A percentile compares a stretch with the other conserved stretches of the same genome.
Evolutionary conservation across 345 rosid genomes (phyloP).

Genomic region (Ceriops zippeliana): DNA sequence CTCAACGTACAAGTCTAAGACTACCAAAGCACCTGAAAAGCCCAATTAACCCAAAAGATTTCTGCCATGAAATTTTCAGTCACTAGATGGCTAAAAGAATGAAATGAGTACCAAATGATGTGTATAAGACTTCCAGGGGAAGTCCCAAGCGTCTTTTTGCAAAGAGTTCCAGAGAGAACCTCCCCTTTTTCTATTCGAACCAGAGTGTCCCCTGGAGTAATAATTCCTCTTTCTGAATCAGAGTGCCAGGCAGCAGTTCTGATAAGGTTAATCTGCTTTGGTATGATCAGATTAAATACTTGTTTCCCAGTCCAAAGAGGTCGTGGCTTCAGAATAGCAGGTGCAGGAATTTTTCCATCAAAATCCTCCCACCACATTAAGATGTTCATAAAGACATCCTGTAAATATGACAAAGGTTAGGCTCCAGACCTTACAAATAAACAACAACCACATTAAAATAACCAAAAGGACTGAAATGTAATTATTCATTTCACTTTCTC

Average conservation of each 20-base stretch:
- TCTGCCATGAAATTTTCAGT: background rate
- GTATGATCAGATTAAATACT: conserved; percentile 94
- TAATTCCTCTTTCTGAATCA: conserved; percentile 69
- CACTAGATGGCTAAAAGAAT: background rate
- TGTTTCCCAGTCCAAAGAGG: conserved; percentile 99
- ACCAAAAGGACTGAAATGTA: background rate
- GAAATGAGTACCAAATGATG: conserved; percentile 70
- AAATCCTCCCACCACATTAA: conserved; percentile 99
- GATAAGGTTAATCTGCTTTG: conserved; percentile 90
- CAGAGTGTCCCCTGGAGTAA: conserved; percentile 90
- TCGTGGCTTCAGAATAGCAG: conserved; percentile 86
- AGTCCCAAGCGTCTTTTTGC: conserved; percentile 95
- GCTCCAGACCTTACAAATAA: background rate
- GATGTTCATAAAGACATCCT: conserved; percentile 97
- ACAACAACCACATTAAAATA: background rate
- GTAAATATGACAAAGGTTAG: conserved; percentile 12
- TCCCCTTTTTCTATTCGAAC: conserved; percentile 94
- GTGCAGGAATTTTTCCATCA: conserved; percentile 96
- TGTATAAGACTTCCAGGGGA: conserved; percentile 93
- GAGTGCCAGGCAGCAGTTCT: conserved; percentile 90
- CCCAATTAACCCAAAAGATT: background rate
- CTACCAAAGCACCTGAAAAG: background rate
- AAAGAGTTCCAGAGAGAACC: conserved; percentile 84
- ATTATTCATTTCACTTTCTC: conserved; percentile 62
- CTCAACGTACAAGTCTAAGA: no score